Base-by-base conservation (phyloP, 352 stramenopile species). In the Globisporangium paddicum region DNA sequence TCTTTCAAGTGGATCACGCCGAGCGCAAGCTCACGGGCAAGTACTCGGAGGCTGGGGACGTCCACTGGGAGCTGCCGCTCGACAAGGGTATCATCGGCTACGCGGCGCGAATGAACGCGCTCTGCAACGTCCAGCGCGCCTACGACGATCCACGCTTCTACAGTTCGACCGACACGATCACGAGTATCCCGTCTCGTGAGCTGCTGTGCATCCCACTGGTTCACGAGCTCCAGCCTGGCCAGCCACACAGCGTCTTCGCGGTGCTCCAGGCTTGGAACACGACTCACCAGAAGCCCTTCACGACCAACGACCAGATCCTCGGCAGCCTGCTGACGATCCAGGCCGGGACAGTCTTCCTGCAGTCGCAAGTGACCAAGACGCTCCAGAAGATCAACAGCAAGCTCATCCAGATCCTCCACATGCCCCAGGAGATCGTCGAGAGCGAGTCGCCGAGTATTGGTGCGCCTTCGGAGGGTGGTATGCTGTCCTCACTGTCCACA, bases 61-160 rank as follows among this genome's bases (percentile, higher is more conserved):
- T 83, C 18, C 59, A 60, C 35, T 87, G 79, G 70, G 79, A 90
- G 45, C 47, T 92, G 35, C 82, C 82, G 5, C 66, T 87, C 3
- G 82, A 92, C 56, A 90, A 90, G 45, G 79, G 79, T 38, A 86
- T 92, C 47, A 40, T 81, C 5, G 79, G 79, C 11, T 80, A 82
- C 38, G 66, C 79, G 0, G 77, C 71, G 9, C 64, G 73, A 0
- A 72, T 82, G 34, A 89, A 87, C 53, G 37, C 52, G 35, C 55
- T 89, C 9, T 87, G 78, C 55, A 90, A 89, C 38, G 71, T 90
- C 8, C 66, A 60, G 18, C 77, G 73, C 8, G 79, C 82, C 11
- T 90, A 88, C 54, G 82, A 92, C 23, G 82, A 92, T 28, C 69
- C 82, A 2, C 76, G 80, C 0, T 92, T 89, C 60, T 90, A 85